Evolutionary conservation across 331 rosid species (phyloP).

Genomic region (Quercus phellos): DNA sequence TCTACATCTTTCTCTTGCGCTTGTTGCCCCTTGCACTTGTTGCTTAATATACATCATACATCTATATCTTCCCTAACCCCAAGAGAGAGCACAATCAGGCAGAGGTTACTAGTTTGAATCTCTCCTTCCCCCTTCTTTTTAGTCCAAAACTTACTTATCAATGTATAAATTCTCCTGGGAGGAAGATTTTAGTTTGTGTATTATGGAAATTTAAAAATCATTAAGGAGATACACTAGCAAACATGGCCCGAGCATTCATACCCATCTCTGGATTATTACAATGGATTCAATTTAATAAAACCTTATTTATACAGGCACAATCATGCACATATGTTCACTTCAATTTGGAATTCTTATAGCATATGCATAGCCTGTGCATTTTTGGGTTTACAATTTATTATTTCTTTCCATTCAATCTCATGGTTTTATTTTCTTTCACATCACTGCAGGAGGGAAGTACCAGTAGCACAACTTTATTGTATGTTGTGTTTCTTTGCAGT

Average conservation of each 20-base stretch:
- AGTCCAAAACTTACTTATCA: too few species aligned
- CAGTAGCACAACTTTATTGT: constrained; percentile 57
- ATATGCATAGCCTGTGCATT: background rate
- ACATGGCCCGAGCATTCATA: background rate
- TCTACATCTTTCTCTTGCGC: background rate
- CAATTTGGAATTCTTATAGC: background rate
- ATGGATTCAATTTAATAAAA: background rate
- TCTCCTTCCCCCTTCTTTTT: too few species aligned
- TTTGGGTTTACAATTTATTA: background rate
- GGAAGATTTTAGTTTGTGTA: constrained; percentile 8
- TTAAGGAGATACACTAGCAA: background rate
- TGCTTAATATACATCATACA: background rate
- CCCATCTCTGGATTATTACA: background rate
- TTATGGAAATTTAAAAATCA: background rate
- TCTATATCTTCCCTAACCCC: background rate
- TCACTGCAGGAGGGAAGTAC: constrained; percentile 67
- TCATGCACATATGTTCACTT: background rate
- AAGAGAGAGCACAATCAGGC: too few species aligned
- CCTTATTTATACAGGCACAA: background rate
- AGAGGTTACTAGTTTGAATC: too few species aligned
- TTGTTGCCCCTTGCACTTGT: background rate
- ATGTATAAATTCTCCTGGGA: too few species aligned
- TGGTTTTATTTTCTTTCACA: constrained; percentile 22
- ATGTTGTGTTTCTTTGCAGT: constrained; percentile 63
- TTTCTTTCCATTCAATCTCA: constrained; percentile 2